A percentile compares a stretch with the other conserved stretches of the same genome.
phyloP scores from a whole-genome alignment of 2,329 filamentous ascomycete species.

The Trichoderma arundinaceum region DNA sequence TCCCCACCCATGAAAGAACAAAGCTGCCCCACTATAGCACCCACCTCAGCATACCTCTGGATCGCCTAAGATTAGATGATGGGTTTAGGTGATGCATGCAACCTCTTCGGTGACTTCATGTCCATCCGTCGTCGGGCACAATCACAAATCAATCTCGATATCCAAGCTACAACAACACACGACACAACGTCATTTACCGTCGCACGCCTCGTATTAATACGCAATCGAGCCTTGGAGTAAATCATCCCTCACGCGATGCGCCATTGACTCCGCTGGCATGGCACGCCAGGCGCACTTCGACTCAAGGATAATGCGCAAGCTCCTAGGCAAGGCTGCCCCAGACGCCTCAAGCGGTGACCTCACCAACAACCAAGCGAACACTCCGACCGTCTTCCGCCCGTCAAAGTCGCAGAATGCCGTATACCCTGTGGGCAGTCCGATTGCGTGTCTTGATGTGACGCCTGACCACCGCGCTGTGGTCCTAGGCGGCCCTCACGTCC shows the following conservation, averaged over 20 bases:
- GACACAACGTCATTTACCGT: not conserved
- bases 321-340: conserved; percentile 59
- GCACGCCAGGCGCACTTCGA: conserved; percentile 45
- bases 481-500: conserved; percentile 63
- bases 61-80: not conserved
- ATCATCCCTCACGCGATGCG: conserved; percentile 17
- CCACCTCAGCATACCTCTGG: not conserved
- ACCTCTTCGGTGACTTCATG: conserved; percentile 22
- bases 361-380: conserved; percentile 50
- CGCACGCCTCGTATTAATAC: not conserved
- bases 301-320: conserved; percentile 64
- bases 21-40: conserved; percentile 17
- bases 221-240: conserved; percentile 1
- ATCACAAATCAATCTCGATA: not conserved
- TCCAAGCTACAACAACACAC: not conserved
- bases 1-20: conserved; percentile 6
- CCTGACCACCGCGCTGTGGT: conserved; percentile 62
- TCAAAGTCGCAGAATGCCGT: conserved; percentile 61
- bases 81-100: not conserved
- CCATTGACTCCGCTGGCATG: conserved; percentile 38
- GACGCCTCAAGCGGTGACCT: conserved; percentile 55
- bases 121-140: conserved; percentile 15
- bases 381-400: conserved; percentile 54
- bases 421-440: conserved; percentile 58
- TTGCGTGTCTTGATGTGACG: conserved; percentile 63